Evolutionary conservation across 441 rosid genomes (phyloP).

Genomic region (Gossypium davidsonii): DNA sequence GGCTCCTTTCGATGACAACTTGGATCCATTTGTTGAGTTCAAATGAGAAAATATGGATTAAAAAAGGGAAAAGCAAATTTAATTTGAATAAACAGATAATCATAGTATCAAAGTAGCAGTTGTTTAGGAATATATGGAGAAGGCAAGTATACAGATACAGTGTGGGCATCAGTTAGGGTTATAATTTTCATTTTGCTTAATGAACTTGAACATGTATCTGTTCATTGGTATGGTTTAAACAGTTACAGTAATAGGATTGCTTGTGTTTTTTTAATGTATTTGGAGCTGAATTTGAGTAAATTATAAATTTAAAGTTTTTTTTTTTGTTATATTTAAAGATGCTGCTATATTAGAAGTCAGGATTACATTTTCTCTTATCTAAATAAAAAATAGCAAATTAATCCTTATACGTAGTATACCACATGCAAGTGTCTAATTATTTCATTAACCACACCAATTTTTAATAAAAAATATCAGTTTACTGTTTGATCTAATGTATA

Average conservation of each 20-base stretch:
- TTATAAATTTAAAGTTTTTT: background rate
- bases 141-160: background rate
- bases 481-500: no score
- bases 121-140: background rate
- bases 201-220: background rate
- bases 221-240: background rate
- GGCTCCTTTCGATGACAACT: background rate
- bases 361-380: no score
- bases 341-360: no score
- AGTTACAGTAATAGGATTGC: background rate
- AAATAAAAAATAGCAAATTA: no score
- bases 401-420: no score
- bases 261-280: background rate
- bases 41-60: constrained; percentile 14
- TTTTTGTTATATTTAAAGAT: no score
- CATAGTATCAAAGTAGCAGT: background rate
- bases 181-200: background rate
- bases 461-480: no score
- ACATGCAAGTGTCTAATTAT: no score
- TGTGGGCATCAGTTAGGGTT: background rate
- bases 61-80: background rate
- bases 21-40: constrained; percentile 31
- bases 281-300: no score
- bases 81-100: background rate
- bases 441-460: accelerated